Evolutionary conservation across 352 stramenopile genomes (phyloP).

Genomic region (Phytopythium montanum): DNA sequence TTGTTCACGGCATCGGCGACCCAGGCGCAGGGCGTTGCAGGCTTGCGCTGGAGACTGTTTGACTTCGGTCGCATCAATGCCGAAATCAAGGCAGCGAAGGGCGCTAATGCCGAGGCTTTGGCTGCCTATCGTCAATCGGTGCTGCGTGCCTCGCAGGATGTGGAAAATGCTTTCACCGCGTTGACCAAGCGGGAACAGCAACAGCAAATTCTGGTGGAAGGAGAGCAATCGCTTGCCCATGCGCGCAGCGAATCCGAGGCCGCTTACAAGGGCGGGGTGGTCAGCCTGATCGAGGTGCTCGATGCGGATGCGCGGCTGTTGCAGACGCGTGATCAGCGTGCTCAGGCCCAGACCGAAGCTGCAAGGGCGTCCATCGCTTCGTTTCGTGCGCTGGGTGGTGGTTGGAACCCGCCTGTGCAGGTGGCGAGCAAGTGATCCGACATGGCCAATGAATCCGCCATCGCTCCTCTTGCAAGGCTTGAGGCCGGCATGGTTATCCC

Average conservation of each 20-base stretch:
- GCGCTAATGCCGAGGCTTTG: constrained; percentile 3
- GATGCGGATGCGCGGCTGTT: constrained; percentile 2
- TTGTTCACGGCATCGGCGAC: constrained; percentile 3
- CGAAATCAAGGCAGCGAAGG: constrained; percentile 3
- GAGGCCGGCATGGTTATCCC: constrained; percentile 2
- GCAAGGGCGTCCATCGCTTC: constrained; percentile 2
- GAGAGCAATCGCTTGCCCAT: constrained; percentile 3
- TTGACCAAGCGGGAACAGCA: constrained; percentile 3
- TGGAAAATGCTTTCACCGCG: constrained; percentile 3
- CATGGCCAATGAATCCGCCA: constrained; percentile 3
- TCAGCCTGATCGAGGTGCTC: constrained; percentile 3
- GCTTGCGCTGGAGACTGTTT: constrained; percentile 3
- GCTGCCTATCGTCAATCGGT: constrained; percentile 3
- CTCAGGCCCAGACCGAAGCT: constrained; percentile 2
- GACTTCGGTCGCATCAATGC: constrained; percentile 3
- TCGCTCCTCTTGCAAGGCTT: constrained; percentile 3
- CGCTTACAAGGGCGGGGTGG: constrained; percentile 2
- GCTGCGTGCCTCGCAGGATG: constrained; percentile 2
- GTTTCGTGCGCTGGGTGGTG: constrained; percentile 2
- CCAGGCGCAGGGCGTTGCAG: constrained; percentile 2
- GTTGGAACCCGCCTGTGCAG: constrained; percentile 2
- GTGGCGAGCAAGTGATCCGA: constrained; percentile 3
- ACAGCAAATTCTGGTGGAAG: constrained; percentile 4
- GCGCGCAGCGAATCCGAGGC: constrained; percentile 2
- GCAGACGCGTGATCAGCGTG: constrained; percentile 2